Percentiles rank a stretch among this genome's conserved stretches.
phyloP scores from a whole-genome alignment of 495 filamentous ascomycete species.

The Hyaloscypha finlandica region DNA sequence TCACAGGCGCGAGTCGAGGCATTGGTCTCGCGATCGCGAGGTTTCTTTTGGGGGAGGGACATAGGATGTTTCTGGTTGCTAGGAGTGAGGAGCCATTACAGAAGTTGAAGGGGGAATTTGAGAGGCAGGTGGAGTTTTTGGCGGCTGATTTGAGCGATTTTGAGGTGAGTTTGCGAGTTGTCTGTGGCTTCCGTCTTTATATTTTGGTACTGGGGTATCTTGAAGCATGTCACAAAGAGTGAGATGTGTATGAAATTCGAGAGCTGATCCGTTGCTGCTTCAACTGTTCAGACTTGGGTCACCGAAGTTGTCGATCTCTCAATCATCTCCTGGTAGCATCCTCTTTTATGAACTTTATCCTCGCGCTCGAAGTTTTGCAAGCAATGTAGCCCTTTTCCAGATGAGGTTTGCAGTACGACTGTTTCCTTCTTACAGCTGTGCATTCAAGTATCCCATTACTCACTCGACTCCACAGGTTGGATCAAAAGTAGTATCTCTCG shows the following conservation, averaged over 20 bases:
- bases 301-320: no score
- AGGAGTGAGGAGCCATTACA: slow-evolving; percentile 68
- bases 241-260: no score
- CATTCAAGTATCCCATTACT: background rate
- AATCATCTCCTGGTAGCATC: no score
- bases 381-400: no score
- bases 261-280: no score
- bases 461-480: slow-evolving; percentile 47
- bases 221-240: no score
- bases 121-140: slow-evolving; percentile 68
- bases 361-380: no score
- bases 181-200: background rate
- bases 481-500: slow-evolving; percentile 60
- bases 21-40: slow-evolving; percentile 80
- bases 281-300: no score
- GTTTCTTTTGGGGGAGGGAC: slow-evolving; percentile 64
- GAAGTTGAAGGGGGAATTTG: slow-evolving; percentile 63
- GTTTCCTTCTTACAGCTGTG: background rate
- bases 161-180: slow-evolving; percentile 41
- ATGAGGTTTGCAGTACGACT: background rate
- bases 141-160: slow-evolving; percentile 73
- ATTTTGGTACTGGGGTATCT: no score
- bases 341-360: no score
- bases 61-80: slow-evolving; percentile 77
- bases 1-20: slow-evolving; percentile 74